A percentile compares a stretch with the other conserved stretches of the same genome.
Evolutionary conservation across 1,284 basidiomycete species (phyloP).

Genomic region (Ustilago loliicola): DNA sequence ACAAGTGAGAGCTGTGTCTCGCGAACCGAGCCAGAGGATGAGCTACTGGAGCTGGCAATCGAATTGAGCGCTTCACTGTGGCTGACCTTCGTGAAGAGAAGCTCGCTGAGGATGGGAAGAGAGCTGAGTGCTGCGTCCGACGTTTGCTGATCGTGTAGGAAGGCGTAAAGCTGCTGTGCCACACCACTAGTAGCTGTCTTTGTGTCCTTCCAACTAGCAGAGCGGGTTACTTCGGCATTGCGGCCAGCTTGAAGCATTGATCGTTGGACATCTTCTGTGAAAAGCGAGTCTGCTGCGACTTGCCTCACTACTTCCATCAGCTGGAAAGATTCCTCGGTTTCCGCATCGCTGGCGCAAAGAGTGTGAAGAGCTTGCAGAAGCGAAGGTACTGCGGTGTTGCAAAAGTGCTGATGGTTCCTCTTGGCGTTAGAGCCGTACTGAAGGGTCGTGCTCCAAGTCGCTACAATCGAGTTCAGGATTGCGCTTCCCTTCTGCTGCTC

Average conservation of each 20-base stretch:
- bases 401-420: conserved; percentile 55
- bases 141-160: conserved; percentile 17
- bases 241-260: conserved; percentile 36
- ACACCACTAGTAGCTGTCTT: conserved; percentile 11
- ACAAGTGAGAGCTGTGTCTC: conserved; percentile 40
- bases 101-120: conserved; percentile 16
- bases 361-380: conserved; percentile 24
- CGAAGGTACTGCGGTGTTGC: conserved; percentile 26
- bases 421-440: conserved; percentile 58
- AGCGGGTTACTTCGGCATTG: conserved; percentile 11
- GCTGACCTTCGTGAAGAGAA: conserved; percentile 26
- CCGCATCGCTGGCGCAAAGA: not conserved
- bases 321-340: not conserved
- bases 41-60: conserved; percentile 23
- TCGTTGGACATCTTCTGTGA: conserved; percentile 43
- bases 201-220: conserved; percentile 18
- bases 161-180: conserved; percentile 17
- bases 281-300: conserved; percentile 47
- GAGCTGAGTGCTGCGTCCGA: conserved; percentile 17
- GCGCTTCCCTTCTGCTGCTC: conserved; percentile 10
- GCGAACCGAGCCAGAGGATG: conserved; percentile 26
- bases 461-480: conserved; percentile 30
- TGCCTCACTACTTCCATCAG: conserved; percentile 25
- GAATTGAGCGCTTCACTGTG: conserved; percentile 41
- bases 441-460: conserved; percentile 40